Percentiles rank a stretch among this genome's conserved stretches.
These are phyloP conservation scores for Peronospora farinosa DNA, from an alignment of 352 stramenopile genomes.

Conservation along the genomic window DNA sequence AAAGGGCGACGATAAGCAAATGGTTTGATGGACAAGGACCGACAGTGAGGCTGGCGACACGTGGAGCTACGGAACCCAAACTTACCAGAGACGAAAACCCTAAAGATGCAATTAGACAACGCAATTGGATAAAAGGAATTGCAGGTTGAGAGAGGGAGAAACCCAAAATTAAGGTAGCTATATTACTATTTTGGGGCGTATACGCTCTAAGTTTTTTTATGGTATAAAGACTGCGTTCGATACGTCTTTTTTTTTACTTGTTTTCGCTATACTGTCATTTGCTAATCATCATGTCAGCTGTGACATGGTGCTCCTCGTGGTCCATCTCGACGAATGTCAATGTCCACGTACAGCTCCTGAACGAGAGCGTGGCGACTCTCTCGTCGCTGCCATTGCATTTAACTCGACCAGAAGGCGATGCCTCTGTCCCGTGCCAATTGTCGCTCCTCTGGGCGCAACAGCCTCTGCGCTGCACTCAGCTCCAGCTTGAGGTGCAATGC, in stretches of 20 bases:
- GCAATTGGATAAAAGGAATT: background rate
- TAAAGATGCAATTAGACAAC: background rate
- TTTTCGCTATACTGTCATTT: conserved; percentile 11
- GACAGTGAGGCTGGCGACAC: conserved; percentile 16
- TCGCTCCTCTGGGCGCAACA: conserved; percentile 29
- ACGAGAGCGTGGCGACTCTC: conserved; percentile 11
- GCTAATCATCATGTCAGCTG: conserved; percentile 15
- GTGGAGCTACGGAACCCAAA: conserved; percentile 20
- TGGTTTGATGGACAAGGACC: conserved; percentile 8
- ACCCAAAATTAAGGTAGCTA: background rate
- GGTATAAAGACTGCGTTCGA: background rate
- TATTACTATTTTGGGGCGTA: no score
- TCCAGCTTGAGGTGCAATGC: conserved; percentile 46
- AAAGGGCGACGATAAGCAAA: conserved; percentile 13
- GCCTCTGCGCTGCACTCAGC: conserved; percentile 38
- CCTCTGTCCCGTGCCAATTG: conserved; percentile 38
- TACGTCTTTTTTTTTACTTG: conserved; percentile 16
- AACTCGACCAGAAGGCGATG: conserved; percentile 5
- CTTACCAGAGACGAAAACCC: conserved; percentile 2
- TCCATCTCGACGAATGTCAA: conserved; percentile 1
- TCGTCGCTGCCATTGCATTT: conserved; percentile 20
- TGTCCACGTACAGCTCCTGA: conserved; percentile 8
- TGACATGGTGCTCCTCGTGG: conserved; percentile 28
- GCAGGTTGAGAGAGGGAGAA: background rate
- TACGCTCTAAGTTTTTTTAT: no score